phyloP scores from a whole-genome alignment of 441 rosid species.

The Omphalea diandra region DNA sequence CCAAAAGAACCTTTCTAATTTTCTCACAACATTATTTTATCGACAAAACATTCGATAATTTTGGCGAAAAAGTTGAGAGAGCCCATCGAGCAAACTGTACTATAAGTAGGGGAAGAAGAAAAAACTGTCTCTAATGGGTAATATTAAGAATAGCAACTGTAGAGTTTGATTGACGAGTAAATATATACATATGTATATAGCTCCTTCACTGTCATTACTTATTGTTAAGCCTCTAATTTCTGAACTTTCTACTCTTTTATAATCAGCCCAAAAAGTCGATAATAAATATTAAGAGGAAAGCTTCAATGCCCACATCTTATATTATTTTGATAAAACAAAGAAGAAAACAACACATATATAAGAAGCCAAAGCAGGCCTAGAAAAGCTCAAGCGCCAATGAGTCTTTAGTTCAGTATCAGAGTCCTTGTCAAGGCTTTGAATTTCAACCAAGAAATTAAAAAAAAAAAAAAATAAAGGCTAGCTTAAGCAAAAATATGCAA shows the following conservation, averaged over 20 bases:
- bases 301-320: too few relatives aligned
- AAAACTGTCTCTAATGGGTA: not conserved
- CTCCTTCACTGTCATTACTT: too few relatives aligned
- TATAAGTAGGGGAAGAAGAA: not conserved
- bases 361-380: not conserved
- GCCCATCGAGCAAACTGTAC: not conserved
- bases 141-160: not conserved
- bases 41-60: not conserved
- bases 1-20: not conserved
- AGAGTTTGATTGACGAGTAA: constrained; percentile 5
- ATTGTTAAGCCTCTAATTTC: too few relatives aligned
- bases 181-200: not conserved
- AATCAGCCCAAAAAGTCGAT: not conserved
- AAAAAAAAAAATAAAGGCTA: not conserved
- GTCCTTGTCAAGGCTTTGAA: too few relatives aligned
- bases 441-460: too few relatives aligned
- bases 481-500: too few relatives aligned
- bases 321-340: too few relatives aligned
- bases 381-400: not conserved
- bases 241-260: not conserved
- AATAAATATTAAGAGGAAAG: too few relatives aligned
- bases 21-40: not conserved
- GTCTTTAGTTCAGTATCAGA: too few relatives aligned
- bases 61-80: not conserved
- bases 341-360: too few relatives aligned